A percentile compares a stretch with the other conserved stretches of the same genome.
These are phyloP conservation scores for Calocybe gangraenosa DNA, from an alignment of 768 basidiomycete species.

Conservation along the genomic window DNA sequence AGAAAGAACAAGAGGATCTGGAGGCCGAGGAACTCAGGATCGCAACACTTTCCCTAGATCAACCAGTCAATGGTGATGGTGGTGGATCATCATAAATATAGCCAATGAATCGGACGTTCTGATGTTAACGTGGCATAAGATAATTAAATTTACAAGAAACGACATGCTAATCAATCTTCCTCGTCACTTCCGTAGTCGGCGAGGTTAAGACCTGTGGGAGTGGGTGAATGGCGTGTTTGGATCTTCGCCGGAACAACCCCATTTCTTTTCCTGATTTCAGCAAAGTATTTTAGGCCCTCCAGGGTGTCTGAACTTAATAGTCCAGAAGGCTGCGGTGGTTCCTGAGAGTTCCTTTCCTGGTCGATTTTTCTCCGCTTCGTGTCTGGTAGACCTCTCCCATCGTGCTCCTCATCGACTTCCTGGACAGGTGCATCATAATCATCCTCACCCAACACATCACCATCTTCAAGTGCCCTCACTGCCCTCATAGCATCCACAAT, in stretches of 20 bases:
- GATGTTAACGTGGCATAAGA: too few species aligned
- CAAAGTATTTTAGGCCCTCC: conserved; percentile 87
- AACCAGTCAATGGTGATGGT: conserved; percentile 22
- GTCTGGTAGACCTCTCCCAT: conserved; percentile 31
- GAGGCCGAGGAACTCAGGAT: conserved; percentile 52
- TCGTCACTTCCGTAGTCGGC: conserved; percentile 79
- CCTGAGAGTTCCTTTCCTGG: conserved; percentile 15
- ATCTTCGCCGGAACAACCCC: conserved; percentile 30
- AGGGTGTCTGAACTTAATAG: conserved; percentile 81
- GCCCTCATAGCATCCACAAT: conserved; percentile 87
- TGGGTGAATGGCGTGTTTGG: conserved; percentile 27
- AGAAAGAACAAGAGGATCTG: conserved; percentile 58
- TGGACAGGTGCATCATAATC: conserved; percentile 27
- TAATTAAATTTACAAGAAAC: too few species aligned
- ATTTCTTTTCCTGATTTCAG: conserved; percentile 76
- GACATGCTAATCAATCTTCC: conserved; percentile 32
- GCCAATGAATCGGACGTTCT: conserved; percentile 7
- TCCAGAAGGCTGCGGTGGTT: conserved; percentile 41
- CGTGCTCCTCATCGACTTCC: conserved; percentile 22
- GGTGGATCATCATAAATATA: conserved; percentile 29
- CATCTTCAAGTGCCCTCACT: conserved; percentile 87
- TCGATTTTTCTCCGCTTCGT: conserved; percentile 32
- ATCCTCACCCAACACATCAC: conserved; percentile 43
- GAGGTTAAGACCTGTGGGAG: conserved; percentile 52
- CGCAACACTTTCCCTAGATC: conserved; percentile 35